These are phyloP conservation scores for Xanthoconium stramineum DNA, from an alignment of 768 basidiomycete species.

Conservation along the genomic window DNA sequence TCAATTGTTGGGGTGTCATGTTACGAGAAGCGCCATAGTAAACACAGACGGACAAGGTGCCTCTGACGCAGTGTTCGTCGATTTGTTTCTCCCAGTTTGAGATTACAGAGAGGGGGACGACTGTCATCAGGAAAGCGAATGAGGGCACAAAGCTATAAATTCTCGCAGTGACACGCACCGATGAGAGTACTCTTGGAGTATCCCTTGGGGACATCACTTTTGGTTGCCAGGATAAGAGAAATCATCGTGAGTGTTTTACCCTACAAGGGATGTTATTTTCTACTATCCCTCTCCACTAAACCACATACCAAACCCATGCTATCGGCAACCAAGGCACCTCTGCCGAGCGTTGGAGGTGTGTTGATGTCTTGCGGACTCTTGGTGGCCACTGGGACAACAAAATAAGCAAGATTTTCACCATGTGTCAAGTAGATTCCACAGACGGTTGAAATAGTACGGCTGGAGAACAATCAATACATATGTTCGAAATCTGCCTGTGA, in stretches of 20 bases:
- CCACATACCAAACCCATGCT: constrained; percentile 70
- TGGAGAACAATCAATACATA: constrained; percentile 18
- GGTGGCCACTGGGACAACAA: constrained; percentile 61
- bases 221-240: constrained; percentile 75
- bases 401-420: not conserved
- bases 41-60: constrained; percentile 49
- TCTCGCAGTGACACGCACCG: constrained; percentile 39
- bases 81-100: constrained; percentile 91
- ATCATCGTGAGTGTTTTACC: constrained; percentile 93
- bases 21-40: constrained; percentile 74
- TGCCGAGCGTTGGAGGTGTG: constrained; percentile 57
- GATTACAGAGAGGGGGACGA: constrained; percentile 77
- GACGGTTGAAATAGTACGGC: constrained; percentile 70
- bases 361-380: constrained; percentile 65
- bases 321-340: constrained; percentile 87
- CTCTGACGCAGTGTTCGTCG: constrained; percentile 61
- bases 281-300: not conserved
- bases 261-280: constrained; percentile 32
- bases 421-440: constrained; percentile 18
- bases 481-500: not conserved
- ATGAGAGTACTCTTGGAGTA: constrained; percentile 75
- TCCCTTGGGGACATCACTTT: constrained; percentile 51
- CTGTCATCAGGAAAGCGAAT: constrained; percentile 35
- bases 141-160: not conserved
- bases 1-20: constrained; percentile 56